Base-by-base conservation (phyloP, 2,329 filamentous ascomycete genomes). In the Fusarium sp. region DNA sequence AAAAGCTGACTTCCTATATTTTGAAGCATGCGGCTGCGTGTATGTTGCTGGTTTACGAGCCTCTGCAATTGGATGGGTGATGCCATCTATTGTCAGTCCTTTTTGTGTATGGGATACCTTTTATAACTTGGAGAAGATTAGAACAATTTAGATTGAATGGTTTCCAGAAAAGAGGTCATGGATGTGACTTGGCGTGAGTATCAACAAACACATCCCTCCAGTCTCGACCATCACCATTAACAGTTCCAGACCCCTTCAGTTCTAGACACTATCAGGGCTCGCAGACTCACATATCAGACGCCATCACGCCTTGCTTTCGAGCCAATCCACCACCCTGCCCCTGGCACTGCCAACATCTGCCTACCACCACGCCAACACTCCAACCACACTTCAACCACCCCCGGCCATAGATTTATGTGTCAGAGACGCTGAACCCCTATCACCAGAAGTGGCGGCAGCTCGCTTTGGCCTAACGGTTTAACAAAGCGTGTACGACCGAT, bases 21-120 rank as follows among this genome's bases (percentile, higher is more conserved):
- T n/a, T 66, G 36, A 64, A 49, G 41, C 60, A 66, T 65, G 60
- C 49, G 13, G 15, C 28, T 22, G 49, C 54, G 13, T n/a, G 35
- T 12, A 44, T 65, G 63, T 28, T 36, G 20, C n/a, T n/a, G 24
- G 24, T 45, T 36, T 36, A 4, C 15, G 28, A 38, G 36, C 51
- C 51, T n/a, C 36, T n/a, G 15, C 6, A 14, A 22, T n/a, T 10
- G 36, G 51, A 55, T 31, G 20, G 4, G 11, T 39, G 20, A 41
- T 10, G 17, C 11, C 8, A 17, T 31, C 7, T 41, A 5, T 12
- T 41, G 7, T 18, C 6, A 55, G 6, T 15, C 4, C 10, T 18
- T 14, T 20, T 24, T 7, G 7, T 22, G 3, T 41, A n/a, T 55
- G 11, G 8, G 51, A 28, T 18, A 11, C 15, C 2, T 12, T 28